Evolutionary conservation across 176 grass and related monocot genomes (phyloP).

Genomic region (Aegilops bicornis): DNA sequence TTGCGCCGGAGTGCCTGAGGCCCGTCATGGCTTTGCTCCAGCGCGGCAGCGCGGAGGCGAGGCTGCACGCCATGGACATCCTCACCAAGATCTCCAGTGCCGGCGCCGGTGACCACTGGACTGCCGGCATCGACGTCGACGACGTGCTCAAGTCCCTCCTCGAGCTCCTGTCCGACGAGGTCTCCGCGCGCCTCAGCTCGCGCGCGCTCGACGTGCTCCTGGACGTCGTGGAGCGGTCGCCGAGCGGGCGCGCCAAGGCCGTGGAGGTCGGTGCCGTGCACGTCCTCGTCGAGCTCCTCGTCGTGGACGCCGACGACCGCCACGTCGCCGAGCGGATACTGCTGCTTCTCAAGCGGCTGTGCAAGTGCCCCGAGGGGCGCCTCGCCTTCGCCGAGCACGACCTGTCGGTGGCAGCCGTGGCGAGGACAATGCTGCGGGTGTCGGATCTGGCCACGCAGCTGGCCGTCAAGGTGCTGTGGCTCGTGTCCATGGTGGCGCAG

Average conservation of each 20-base stretch:
- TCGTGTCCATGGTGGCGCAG: slow-evolving; percentile 46
- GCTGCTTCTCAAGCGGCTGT: slow-evolving; percentile 75
- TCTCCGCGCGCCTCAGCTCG: slow-evolving; percentile 66
- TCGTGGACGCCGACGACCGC: slow-evolving; percentile 48
- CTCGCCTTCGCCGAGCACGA: slow-evolving; percentile 68
- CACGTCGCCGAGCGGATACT: slow-evolving; percentile 60
- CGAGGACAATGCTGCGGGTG: slow-evolving; percentile 67
- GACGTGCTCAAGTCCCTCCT: slow-evolving; percentile 70
- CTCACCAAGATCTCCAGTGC: slow-evolving; percentile 56
- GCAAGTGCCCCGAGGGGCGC: slow-evolving; percentile 69
- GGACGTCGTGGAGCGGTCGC: slow-evolving; percentile 40
- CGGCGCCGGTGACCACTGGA: slow-evolving; percentile 44
- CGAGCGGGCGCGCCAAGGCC: slow-evolving; percentile 39
- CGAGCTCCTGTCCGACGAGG: slow-evolving; percentile 82
- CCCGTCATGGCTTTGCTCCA: slow-evolving; percentile 58
- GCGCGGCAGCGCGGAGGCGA: slow-evolving; percentile 69
- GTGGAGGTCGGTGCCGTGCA: slow-evolving; percentile 69
- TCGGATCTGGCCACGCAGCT: slow-evolving; percentile 74
- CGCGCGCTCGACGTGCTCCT: slow-evolving; percentile 68
- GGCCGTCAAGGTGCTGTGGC: slow-evolving; percentile 72
- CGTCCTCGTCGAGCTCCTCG: slow-evolving; percentile 73
- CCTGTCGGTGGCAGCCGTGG: slow-evolving; percentile 54
- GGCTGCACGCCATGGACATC: slow-evolving; percentile 62
- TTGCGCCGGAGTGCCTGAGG: slow-evolving; percentile 44
- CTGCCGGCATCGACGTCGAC: slow-evolving; percentile 21